Evolutionary conservation across 352 stramenopile genomes (phyloP), one percentile per base, ranked within the genome.

Genomic region (Pythium insidiosum): DNA sequence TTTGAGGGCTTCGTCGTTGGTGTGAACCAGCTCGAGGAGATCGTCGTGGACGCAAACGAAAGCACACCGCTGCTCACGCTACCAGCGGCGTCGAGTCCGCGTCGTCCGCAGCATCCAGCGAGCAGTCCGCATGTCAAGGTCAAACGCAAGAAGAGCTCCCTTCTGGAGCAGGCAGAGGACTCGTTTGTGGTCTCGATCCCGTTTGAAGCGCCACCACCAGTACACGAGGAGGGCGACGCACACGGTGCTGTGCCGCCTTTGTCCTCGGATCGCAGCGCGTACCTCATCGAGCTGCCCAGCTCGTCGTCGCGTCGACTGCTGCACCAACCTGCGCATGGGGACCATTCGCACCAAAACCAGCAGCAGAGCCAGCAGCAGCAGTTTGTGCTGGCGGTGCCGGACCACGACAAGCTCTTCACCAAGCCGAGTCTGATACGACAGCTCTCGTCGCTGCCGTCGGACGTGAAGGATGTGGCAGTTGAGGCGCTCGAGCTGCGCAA

Each of bases 1-100:
- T 89, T 92, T 58, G 73, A 88, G 58, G 80, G 80, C 6, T 92
- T 86, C 42, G 65, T 88, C n/a, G 77, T 92, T 1, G 80, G 76
- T 28, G 74, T 92, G 33, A 84, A 87, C 29, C 74, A 87, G 33
- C 50, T 88, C 0, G 61, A 86, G 38, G 65, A 84, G 51, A 55
- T 57, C 63, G 31, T 52, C 1, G 42, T 73, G 5, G 53, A 73
- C 26, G n/a, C n/a, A n/a, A n/a, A n/a, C n/a, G 74, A 88, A 50
- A 54, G 53, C 19, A 88, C 76, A 16, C 78, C 76, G 13, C 46
- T 88, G 49, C 58, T 92, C 56, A 58, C 56, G 16, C 47, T 60
- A 18, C 38, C 48, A 16, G n/a, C n/a, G n/a, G n/a, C n/a, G n/a
- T 48, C 45, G 10, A 49, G 35, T 3, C 60, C 66, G 19, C 47